Conservation (phyloP, 805 yeast genomes). For the Saccharomycopsis malanga region DNA sequence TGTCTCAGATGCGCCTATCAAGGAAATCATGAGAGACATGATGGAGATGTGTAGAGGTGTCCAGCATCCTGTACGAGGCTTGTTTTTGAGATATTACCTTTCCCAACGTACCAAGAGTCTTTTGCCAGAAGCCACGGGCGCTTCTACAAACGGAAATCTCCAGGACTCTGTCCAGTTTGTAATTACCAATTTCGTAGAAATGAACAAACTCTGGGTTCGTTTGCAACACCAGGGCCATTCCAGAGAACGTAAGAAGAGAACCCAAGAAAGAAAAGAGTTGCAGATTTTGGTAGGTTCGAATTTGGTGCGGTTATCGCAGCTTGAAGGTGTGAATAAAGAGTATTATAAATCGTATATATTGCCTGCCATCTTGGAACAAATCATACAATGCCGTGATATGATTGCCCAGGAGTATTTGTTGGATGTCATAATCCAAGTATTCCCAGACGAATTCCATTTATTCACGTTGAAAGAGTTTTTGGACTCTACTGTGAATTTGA, state of each 20-base stretch:
- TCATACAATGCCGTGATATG: conserved; percentile 84
- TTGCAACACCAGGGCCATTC: conserved; percentile 93
- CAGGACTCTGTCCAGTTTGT: conserved; percentile 72
- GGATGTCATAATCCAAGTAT: conserved; percentile 89
- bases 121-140: conserved; percentile 25
- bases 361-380: conserved; percentile 81
- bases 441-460: conserved; percentile 88
- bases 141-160: conserved; percentile 31
- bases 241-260: conserved; percentile 66
- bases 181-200: conserved; percentile 83
- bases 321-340: conserved; percentile 61
- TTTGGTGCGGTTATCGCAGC: conserved; percentile 79
- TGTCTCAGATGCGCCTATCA: conserved; percentile 66
- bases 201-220: conserved; percentile 97
- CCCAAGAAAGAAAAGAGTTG: conserved; percentile 76
- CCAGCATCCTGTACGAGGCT: conserved; percentile 89
- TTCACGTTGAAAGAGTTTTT: conserved; percentile 63
- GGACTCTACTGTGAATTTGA: conserved; percentile 56
- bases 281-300: conserved; percentile 91
- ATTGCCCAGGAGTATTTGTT: conserved; percentile 88
- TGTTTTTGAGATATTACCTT: conserved; percentile 82
- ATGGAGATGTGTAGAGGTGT: conserved; percentile 97
- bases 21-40: conserved; percentile 90
- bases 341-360: conserved; percentile 46
- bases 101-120: conserved; percentile 67